A percentile compares a stretch with the other conserved stretches of the same genome.
Evolutionary conservation across 768 basidiomycete genomes (phyloP).

Genomic region (Pisolithus orientalis): DNA sequence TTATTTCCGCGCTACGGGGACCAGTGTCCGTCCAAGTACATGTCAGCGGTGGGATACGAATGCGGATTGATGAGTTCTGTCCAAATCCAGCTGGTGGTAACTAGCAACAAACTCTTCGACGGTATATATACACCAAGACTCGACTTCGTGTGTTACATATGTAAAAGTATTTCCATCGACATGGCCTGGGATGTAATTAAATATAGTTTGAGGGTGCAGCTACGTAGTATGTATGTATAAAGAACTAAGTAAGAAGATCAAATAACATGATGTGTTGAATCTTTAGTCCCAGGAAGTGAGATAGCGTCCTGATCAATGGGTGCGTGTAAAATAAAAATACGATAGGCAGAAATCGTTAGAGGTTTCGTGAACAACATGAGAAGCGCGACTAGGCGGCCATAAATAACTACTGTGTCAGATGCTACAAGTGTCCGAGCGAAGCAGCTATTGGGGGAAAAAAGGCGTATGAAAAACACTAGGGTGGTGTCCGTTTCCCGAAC

Average conservation of each 20-base stretch:
- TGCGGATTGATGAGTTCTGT: too few relatives aligned
- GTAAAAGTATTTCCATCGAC: background rate
- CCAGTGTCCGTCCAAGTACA: too few relatives aligned
- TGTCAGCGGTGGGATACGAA: too few relatives aligned
- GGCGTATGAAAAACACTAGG: background rate
- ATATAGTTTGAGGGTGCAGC: background rate
- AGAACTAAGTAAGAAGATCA: background rate
- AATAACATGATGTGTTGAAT: background rate
- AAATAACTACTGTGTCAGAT: background rate
- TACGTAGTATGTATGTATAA: slow-evolving; percentile 1
- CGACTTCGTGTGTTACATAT: background rate
- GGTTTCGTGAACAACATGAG: background rate
- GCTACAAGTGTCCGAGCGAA: background rate
- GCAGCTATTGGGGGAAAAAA: background rate
- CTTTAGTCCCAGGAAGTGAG: background rate
- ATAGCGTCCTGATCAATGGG: background rate
- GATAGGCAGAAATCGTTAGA: background rate
- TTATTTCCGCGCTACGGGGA: too few relatives aligned
- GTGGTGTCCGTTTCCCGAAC: background rate
- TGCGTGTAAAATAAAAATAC: background rate
- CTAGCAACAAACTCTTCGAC: too few relatives aligned
- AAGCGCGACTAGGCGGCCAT: background rate
- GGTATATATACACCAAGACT: too few relatives aligned
- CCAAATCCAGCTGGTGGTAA: too few relatives aligned
- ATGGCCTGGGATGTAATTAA: background rate